phyloP scores from a whole-genome alignment of 2,329 filamentous ascomycete genomes.

The Aureobasidium lini region DNA sequence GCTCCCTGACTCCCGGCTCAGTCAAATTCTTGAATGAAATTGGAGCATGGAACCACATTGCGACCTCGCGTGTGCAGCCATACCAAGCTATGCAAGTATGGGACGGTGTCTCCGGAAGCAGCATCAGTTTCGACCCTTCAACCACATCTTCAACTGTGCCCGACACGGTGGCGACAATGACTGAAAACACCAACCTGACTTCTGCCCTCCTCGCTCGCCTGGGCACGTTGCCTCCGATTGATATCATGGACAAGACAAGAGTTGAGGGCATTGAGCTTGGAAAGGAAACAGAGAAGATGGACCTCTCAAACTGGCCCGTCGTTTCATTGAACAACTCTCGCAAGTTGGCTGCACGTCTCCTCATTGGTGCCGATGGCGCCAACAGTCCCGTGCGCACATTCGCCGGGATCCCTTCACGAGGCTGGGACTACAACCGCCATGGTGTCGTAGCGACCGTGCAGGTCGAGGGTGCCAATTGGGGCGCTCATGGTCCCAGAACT shows the following conservation, averaged over 20 bases:
- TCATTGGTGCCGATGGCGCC: slow-evolving; percentile 89
- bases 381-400: slow-evolving; percentile 91
- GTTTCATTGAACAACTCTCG: slow-evolving; percentile 60
- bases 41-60: slow-evolving; percentile 76
- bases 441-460: slow-evolving; percentile 85
- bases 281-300: slow-evolving; percentile 50
- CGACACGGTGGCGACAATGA: slow-evolving; percentile 79
- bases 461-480: slow-evolving; percentile 49
- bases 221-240: slow-evolving; percentile 36
- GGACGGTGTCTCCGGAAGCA: slow-evolving; percentile 83
- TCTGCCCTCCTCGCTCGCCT: slow-evolving; percentile 67
- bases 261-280: slow-evolving; percentile 78
- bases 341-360: slow-evolving; percentile 67
- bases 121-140: slow-evolving; percentile 63
- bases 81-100: slow-evolving; percentile 98
- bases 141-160: background rate
- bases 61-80: slow-evolving; percentile 65
- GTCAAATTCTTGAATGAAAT: slow-evolving; percentile 71
- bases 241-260: slow-evolving; percentile 66
- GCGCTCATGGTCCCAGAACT: slow-evolving; percentile 38
- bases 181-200: slow-evolving; percentile 85
- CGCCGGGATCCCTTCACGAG: slow-evolving; percentile 73
- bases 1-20: slow-evolving; percentile 83
- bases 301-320: slow-evolving; percentile 82
- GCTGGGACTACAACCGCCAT: slow-evolving; percentile 90